Evolutionary conservation across 768 basidiomycete genomes (phyloP).

Genomic region (Panaeolus cyanescens): DNA sequence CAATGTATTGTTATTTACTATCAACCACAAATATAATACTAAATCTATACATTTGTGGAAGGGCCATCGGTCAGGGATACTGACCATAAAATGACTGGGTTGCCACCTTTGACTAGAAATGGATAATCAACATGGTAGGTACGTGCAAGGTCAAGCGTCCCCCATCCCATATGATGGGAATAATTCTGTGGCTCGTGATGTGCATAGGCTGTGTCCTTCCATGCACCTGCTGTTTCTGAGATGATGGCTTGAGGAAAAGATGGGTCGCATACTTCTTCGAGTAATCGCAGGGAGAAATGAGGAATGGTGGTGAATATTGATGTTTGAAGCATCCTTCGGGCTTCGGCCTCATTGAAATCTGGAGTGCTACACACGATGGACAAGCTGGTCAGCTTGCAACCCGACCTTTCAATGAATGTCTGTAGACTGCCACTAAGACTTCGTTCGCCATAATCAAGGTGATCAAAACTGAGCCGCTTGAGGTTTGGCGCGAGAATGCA

Average conservation of each 20-base stretch:
- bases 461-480: neutral
- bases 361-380: neutral
- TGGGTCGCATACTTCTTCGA: neutral
- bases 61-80: neutral
- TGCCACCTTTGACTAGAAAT: neutral
- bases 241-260: neutral
- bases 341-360: neutral
- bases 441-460: neutral
- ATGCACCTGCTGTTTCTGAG: neutral
- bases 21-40: neutral
- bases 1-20: no score
- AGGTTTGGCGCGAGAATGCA: neutral
- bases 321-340: neutral
- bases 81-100: neutral
- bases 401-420: neutral
- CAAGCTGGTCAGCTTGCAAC: neutral
- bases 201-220: neutral
- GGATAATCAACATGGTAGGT: neutral
- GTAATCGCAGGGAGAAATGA: neutral
- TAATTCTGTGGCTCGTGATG: no score
- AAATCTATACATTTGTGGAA: neutral
- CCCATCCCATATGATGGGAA: no score
- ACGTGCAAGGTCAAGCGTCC: neutral
- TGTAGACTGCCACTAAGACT: neutral
- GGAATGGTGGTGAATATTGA: neutral